These are phyloP conservation scores for Lichtheimia ornata DNA, from an alignment of 371 early-diverging fungal genomes.

Conservation along the genomic window DNA sequence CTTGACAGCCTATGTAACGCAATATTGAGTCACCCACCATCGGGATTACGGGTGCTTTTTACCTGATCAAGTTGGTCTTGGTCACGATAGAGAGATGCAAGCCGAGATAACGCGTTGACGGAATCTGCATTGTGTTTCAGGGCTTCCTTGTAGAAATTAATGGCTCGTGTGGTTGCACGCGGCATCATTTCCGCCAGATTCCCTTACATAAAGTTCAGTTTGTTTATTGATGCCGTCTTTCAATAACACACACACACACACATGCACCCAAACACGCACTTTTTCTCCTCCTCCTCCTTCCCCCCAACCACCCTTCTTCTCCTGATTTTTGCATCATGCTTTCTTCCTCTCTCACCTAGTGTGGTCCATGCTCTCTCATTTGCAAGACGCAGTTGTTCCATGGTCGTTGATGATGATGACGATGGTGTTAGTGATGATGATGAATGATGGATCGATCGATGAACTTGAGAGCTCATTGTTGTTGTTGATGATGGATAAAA, in stretches of 20 bases:
- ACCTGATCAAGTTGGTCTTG: slow-evolving; percentile 63
- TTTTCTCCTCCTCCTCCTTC: neutral
- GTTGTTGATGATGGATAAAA: too few species aligned
- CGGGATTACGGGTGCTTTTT: neutral
- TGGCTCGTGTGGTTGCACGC: slow-evolving; percentile 71
- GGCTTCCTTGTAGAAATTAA: slow-evolving; percentile 81
- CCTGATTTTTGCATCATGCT: slow-evolving; percentile 3
- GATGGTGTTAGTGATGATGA: neutral
- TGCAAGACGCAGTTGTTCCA: slow-evolving; percentile 60
- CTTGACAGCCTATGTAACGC: slow-evolving; percentile 71
- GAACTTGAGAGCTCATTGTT: too few species aligned
- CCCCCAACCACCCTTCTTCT: neutral
- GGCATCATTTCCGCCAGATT: slow-evolving; percentile 71
- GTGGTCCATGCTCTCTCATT: slow-evolving; percentile 82
- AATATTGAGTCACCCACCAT: neutral
- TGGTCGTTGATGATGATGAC: slow-evolving; percentile 1
- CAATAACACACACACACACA: neutral
- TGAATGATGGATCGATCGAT: too few species aligned
- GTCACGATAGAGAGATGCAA: slow-evolving; percentile 70
- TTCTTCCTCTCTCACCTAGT: slow-evolving; percentile 59
- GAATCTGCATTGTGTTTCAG: slow-evolving; percentile 89
- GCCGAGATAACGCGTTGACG: slow-evolving; percentile 67
- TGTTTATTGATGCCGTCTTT: neutral
- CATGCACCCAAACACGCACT: neutral
- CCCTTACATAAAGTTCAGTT: slow-evolving; percentile 36